Conservation (phyloP, 441 rosid species). For the Monsonia emarginata region DNA sequence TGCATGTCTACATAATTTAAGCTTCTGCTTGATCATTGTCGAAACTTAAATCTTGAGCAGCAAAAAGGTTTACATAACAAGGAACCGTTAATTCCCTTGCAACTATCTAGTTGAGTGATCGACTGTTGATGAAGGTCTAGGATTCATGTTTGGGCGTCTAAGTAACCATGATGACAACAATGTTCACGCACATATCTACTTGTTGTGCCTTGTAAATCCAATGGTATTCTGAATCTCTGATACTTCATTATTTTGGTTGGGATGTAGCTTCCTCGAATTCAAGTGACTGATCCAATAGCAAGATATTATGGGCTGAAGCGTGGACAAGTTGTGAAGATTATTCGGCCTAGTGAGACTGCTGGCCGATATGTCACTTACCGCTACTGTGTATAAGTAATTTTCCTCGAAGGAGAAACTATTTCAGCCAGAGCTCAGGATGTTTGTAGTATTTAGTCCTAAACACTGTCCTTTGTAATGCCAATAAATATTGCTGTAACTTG, state of each 20-base stretch:
- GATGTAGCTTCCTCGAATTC: constrained; percentile 42
- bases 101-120: no score
- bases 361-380: constrained; percentile 42
- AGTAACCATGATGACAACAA: no score
- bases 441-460: no score
- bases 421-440: background rate
- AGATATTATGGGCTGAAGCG: constrained; percentile 44
- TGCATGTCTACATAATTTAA: no score
- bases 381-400: constrained; percentile 32
- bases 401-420: background rate
- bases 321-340: constrained; percentile 51
- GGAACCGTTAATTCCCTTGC: no score
- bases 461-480: no score
- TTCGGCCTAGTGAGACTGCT: constrained; percentile 42
- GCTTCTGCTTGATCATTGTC: no score
- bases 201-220: background rate
- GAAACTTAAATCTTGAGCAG: no score
- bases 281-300: constrained; percentile 43
- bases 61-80: no score
- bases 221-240: background rate
- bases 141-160: no score
- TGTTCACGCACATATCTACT: background rate
- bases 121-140: no score
- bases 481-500: no score
- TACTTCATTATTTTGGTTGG: background rate